Evolutionary conservation across 2,329 filamentous ascomycete species (phyloP), one percentile per base, ranked within the genome.

Genomic region (Ceratocystis ficicola): DNA sequence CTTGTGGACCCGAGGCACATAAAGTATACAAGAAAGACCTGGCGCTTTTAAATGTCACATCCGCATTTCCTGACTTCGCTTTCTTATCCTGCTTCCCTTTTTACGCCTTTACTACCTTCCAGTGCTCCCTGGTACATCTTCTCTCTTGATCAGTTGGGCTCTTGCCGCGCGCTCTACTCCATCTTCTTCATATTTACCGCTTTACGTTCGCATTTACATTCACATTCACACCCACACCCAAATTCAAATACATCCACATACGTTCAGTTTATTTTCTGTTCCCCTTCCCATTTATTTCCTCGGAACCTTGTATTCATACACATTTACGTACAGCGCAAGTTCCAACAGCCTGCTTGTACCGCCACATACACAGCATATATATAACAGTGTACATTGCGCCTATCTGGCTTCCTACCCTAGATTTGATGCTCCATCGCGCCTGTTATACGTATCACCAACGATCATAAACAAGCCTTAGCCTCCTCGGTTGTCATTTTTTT

Each of bases 401-500:
- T 10, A 41, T 17, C 25, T 55, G 20, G 25, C 50, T 28, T 25
- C 50, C 46, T 48, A 8, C 46, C 22, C 20, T 17, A 17, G n/a
- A n/a, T 25, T 22, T 25, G 22, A 15, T 15, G 8, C 50, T 15
- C 22, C 15, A 55, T 28, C 20, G 50, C 50, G 20, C 50, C 5
- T 48, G 46, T 28, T 55, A 15, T 22, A 55, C 50, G 50, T 55
- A 28, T 17, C 50, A 55, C 50, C 50, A 55, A 55, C 50, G 20
- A n/a, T 36, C 59, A 61, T n/a, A 60, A 17, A 61, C 41, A 61
- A 44, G 59, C 61, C 10, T 59, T 25, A 7, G 22, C 17, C 15
- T 63, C 61, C 28, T 46, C 61, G 22, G 15, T 50, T 25, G 15
- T 63, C 41, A 44, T 63, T 63, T 44, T 63, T 63, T 63, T 44